Evolutionary conservation across 2,329 filamentous ascomycete genomes (phyloP).

Genomic region (Diplodia mutila): DNA sequence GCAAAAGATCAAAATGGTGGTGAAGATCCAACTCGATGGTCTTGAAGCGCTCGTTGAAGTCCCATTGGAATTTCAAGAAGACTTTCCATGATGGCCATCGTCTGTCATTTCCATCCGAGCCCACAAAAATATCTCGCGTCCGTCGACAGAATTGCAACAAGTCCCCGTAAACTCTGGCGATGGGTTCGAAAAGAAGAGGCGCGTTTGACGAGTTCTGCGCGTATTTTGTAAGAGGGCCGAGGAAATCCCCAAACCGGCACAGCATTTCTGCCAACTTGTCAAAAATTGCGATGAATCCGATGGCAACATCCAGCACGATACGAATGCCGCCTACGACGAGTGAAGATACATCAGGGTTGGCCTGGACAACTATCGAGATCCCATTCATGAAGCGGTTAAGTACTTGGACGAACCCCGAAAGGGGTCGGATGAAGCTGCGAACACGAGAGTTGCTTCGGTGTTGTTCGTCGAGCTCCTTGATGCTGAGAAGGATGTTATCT

Average conservation of each 20-base stretch:
- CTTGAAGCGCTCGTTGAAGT: conserved; percentile 32
- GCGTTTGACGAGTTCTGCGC: background rate
- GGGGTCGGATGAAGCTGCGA: conserved; percentile 30
- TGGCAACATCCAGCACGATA: conserved; percentile 31
- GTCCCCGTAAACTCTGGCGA: conserved; percentile 30
- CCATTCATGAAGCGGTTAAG: conserved; percentile 33
- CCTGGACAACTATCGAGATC: conserved; percentile 31
- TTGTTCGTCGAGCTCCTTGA: conserved; percentile 27
- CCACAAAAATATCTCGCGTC: conserved; percentile 30
- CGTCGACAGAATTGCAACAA: conserved; percentile 31
- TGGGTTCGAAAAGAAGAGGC: conserved; percentile 24
- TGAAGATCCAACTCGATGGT: conserved; percentile 27
- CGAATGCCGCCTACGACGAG: conserved; percentile 32
- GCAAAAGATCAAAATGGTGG: conserved; percentile 30
- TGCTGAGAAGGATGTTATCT: conserved; percentile 25
- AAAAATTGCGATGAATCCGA: conserved; percentile 32
- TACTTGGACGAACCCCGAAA: conserved; percentile 30
- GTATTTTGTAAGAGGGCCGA: background rate
- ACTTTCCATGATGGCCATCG: conserved; percentile 29
- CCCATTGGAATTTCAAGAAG: conserved; percentile 33
- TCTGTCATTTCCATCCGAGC: conserved; percentile 26
- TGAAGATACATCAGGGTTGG: conserved; percentile 30
- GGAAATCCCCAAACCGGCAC: background rate
- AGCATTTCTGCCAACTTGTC: background rate
- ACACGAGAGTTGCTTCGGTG: conserved; percentile 30